Evolutionary conservation across 139 green algal genomes (phyloP), one percentile per base, ranked within the genome.

Genomic region (Diplosphaera chodatii): DNA sequence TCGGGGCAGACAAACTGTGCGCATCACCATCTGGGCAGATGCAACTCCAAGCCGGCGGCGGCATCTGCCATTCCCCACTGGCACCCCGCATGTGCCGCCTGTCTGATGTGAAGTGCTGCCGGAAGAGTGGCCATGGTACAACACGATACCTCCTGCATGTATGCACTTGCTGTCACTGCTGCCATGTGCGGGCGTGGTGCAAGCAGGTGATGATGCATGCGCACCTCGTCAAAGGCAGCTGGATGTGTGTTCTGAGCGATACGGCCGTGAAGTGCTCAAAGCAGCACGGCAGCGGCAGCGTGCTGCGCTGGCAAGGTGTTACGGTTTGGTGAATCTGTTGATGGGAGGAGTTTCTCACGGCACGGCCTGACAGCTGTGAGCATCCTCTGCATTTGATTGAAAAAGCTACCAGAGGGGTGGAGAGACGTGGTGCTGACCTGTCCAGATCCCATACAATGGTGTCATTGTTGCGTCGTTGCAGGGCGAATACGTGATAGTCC

Each of bases 401-500:
- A n/a, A n/a, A n/a, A n/a, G n/a, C n/a, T n/a, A n/a, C n/a, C 64
- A 69, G 64, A 48, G 37, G 13, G 10, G 13, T 13, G 13, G 15
- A 8, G 32, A 31, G 5, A 10, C 40, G 31, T n/a, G 6, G n/a
- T 33, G 32, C 40, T 13, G 15, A 64, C 62, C 62, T 59, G 73
- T 86, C 82, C 13, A 84, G 55, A 40, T 86, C 79, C 40, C 79
- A 81, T 3, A 86, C 77, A 2, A 75, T 3, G 10, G 16, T 59
- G 40, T 8, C 32, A 21, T 4, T 37, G 32, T 40, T 25, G 8
- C 16, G 48, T 63, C 32, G 64, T 55, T 29, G 55, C 8, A 83
- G 30, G 28, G 74, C 3, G 16, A 82, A 5, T 1, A 84, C 80
- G 55, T 87, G 82, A 31, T 87, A 87, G 56, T 87, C 82, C 82